Base-by-base conservation (phyloP, 352 stramenopile species). In the Globisporangium radiosum region DNA sequence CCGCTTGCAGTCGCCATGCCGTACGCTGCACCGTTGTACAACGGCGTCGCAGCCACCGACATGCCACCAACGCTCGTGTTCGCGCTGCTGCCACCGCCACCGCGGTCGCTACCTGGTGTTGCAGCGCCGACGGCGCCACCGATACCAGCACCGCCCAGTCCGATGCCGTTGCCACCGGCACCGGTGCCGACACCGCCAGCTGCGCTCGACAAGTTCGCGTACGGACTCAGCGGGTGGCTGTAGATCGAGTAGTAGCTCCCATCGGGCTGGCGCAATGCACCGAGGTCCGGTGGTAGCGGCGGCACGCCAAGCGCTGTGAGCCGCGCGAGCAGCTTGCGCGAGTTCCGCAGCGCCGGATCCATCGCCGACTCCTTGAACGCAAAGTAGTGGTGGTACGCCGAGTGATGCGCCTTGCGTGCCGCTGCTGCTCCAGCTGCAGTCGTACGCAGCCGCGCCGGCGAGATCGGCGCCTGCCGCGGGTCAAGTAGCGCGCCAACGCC, bases 291-390 rank as follows among this genome's bases (percentile, higher is more conserved):
- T 13, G 94, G 87, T 36, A 98, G 71, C 13, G 94, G 90, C 42
- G 96, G 95, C 25, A 98, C 91, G 7, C 92, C 76, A 42, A 99
- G 72, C 8, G 90, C 86, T 52, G 92, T 91, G 36, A 99, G 70
- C 52, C 95, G 87, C n/a, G 77, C 91, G 0, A 97, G 38, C 62
- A 94, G 57, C 69, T 97, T 95, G n/a, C 85, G 75, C 36, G 85
- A 73, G 58, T 93, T 90, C 48, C 75, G 71, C 6, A 95, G 71
- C 10, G 85, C 85, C 11, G 85, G 85, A 57, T 95, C 85, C 59
- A 88, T 86, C 8, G 81, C 83, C n/a, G 80, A 88, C 62, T 90
- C 80, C 59, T 86, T 86, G 57, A 86, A 85, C n/a, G 76, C 75
- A 48, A 86, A 85, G 55, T 88, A 85, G 59, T 88, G 78, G 43